These are phyloP conservation scores for Schizophyllum commune DNA, from an alignment of 1,284 basidiomycete species.

Conservation along the genomic window DNA sequence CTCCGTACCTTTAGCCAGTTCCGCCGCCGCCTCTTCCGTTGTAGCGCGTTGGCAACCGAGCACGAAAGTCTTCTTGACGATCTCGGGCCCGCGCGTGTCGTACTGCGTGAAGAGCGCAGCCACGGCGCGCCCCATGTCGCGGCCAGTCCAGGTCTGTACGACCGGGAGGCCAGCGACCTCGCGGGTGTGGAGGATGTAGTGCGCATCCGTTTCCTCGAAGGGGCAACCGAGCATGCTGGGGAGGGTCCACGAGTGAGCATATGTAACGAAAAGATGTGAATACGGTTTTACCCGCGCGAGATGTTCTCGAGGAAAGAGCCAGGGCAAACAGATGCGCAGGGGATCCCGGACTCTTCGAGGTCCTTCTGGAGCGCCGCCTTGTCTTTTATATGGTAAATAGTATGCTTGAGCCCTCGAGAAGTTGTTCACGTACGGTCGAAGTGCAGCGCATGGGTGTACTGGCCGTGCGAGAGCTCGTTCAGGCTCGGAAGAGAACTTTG, in stretches of 20 bases:
- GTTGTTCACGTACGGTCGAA: constrained; percentile 9
- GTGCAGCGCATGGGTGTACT: constrained; percentile 13
- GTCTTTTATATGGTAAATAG: constrained; percentile 12
- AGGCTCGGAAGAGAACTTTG: neutral
- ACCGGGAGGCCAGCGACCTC: constrained; percentile 14
- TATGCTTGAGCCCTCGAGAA: neutral
- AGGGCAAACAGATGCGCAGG: constrained; percentile 17
- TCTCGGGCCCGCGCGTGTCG: neutral
- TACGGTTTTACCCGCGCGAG: constrained; percentile 15
- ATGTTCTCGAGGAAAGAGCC: constrained; percentile 24
- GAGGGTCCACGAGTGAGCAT: neutral
- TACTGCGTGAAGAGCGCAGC: constrained; percentile 21
- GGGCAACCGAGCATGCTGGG: constrained; percentile 9
- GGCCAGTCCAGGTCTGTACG: constrained; percentile 17
- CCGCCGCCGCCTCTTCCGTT: constrained; percentile 1
- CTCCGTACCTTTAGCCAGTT: constrained; percentile 3
- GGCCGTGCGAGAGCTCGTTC: neutral
- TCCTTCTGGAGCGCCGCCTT: constrained; percentile 23
- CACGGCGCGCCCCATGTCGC: constrained; percentile 19
- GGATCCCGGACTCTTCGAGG: constrained; percentile 15
- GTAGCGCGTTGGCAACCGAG: neutral
- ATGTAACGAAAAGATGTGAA: neutral
- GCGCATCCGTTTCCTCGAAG: constrained; percentile 12
- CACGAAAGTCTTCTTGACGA: constrained; percentile 4
- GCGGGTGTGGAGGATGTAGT: constrained; percentile 12